Evolutionary conservation across 1,284 basidiomycete genomes (phyloP), one percentile per base, ranked within the genome.

Genomic region (Cryptococcus jaspeensis): DNA sequence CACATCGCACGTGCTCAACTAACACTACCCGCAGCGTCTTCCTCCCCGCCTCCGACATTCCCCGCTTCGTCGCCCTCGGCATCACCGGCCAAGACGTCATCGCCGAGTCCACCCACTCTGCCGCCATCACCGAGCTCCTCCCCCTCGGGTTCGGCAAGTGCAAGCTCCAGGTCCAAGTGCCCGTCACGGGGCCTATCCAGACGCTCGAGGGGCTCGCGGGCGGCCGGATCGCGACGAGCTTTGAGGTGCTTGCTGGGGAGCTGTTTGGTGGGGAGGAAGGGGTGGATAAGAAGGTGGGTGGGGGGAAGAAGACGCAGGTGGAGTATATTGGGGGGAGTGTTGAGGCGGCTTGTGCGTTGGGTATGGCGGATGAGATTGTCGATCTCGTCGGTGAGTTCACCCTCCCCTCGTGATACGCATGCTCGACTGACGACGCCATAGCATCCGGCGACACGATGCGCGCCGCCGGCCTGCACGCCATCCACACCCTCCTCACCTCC

Each of bases 371-470:
- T 79, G 96, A 94, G 20, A 98, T 99, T 58, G 91, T 94, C 52
- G 92, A 94, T 77, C 87, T 95, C 55, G 92, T 94, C 55, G 91
- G 90, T 90, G 67, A 69, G 12, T 8, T 13, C 16, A 15, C 12
- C n/a, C 45, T 41, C 38, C 16, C 6, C 32, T 9, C 15, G 25
- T 32, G 37, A 11, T 50, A 35, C 20, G 22, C 39, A 59, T 41
- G 28, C 4, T 43, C 43, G 23, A 23, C n/a, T 50, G 20, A 51
- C 48, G 18, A 20, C 37, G 43, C 42, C 42, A 20, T 74, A 92
- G 95, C 99, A 78, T 96, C 92, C n/a, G 95, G 95, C 32, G 96
- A 99, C 70, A 99, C 95, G 1, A 99, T 99, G 96, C 91, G 95
- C 42, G 96, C 95, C 23, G 95, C 94, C 2, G 95, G 95, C 47